Base-by-base conservation (phyloP, 306 rosid species). In the Trifolium subterraneum region DNA sequence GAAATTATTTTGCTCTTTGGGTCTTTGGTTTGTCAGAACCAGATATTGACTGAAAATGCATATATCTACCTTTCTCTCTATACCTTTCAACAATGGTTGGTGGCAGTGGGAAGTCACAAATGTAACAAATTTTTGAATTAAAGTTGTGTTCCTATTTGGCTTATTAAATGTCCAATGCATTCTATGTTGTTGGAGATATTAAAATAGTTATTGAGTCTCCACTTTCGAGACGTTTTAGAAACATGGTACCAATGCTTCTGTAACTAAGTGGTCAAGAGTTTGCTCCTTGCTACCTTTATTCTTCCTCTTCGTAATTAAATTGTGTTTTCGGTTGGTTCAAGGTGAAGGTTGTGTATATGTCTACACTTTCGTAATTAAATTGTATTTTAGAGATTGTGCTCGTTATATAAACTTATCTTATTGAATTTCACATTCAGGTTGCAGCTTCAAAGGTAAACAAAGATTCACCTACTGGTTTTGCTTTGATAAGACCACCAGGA, bases 401-500 rank as follows among this genome's bases (percentile, higher is more conserved):
- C 69, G 38, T 54, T 63, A 52, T 55, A 13, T 23, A 50, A 50
- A 22, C 41, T 74, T 78, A 70, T 68, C 29, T 47, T 55, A 62
- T 62, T 77, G 35, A 47, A 31, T 59, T 64, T 69, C 48, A 14
- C 58, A 52, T 73, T 64, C 87, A 91, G 96, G 93, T 91, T 72
- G 85, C 91, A 67, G 92, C 88, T 62, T 93, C 97, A 55, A 82
- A 73, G 89, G 74, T 67, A 75, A 70, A 67, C 67, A 69, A 10
- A 72, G 83, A 86, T 75, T 84, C 96, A 42, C 96, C 96, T 33
- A 76, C 84, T 64, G 97, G 97, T 80, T 93, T 93, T 88, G 97
- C 97, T 78, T 82, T 93, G 87, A 88, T 93, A 73, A 83, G 97
- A 78, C 98, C 97, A n/a, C 98, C 97, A 6, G 97, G 98, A 71